Percentiles rank a stretch among this genome's conserved stretches.
Conservation (phyloP, 306 rosid species). For the Lotus japonicus region DNA sequence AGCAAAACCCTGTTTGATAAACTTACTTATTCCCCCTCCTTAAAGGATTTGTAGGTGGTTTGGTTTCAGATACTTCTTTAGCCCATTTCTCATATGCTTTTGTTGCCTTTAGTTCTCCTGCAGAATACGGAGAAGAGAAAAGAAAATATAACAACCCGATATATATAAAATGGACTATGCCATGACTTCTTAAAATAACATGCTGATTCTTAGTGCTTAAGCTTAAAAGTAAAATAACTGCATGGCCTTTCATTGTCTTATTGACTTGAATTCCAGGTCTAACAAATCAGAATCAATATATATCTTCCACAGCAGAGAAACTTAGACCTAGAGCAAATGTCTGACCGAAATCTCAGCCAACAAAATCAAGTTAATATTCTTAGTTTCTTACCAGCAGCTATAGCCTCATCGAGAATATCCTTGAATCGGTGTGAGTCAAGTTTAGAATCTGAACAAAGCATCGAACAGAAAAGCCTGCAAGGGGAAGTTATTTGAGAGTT, state of each 20-base stretch:
- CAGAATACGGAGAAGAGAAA: not conserved
- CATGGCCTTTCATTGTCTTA: not conserved
- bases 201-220: not conserved
- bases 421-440: conserved; percentile 80
- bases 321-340: not conserved
- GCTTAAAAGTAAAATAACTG: not conserved
- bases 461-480: conserved; percentile 83
- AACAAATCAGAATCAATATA: not conserved
- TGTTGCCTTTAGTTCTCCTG: conserved; percentile 65
- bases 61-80: conserved; percentile 57
- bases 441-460: conserved; percentile 91
- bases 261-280: not conserved
- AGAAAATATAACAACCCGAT: not conserved
- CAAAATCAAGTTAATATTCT: conserved; percentile 15
- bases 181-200: not conserved
- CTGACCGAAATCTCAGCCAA: not conserved
- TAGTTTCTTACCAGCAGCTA: conserved; percentile 74
- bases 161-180: not conserved
- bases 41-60: conserved; percentile 78
- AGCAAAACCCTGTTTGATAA: not conserved
- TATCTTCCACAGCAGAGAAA: not conserved
- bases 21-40: conserved; percentile 56
- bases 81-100: conserved; percentile 80
- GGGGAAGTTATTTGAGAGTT: conserved; percentile 1
- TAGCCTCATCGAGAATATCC: conserved; percentile 70